phyloP scores from a whole-genome alignment of 257 asterid genomes.

The Capsicum baccatum region DNA sequence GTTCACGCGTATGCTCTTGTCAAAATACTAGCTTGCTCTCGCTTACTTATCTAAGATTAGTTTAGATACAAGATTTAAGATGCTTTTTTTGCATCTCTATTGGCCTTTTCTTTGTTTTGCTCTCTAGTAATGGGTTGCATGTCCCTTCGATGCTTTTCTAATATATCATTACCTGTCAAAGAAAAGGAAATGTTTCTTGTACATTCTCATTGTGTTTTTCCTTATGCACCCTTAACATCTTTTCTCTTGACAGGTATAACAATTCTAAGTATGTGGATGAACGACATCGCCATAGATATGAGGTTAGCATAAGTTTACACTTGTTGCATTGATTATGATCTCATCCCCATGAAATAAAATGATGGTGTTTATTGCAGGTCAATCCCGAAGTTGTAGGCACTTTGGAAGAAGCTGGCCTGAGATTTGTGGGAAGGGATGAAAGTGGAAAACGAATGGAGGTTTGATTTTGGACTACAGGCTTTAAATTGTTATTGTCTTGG shows the following conservation, averaged over 20 bases:
- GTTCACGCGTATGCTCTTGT: neutral
- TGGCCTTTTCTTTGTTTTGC: conserved; percentile 1
- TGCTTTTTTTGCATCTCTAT: neutral
- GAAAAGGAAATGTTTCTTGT: neutral
- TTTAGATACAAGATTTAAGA: conserved; percentile 12
- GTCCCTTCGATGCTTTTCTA: neutral
- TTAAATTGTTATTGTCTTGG: conserved; percentile 18
- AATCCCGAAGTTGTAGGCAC: conserved; percentile 73
- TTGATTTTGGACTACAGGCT: conserved; percentile 32
- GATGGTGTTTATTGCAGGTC: conserved; percentile 58
- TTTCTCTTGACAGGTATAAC: conserved; percentile 59
- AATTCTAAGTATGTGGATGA: conserved; percentile 75
- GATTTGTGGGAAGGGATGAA: conserved; percentile 94
- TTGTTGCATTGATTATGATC: conserved; percentile 15
- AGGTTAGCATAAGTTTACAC: conserved; percentile 54
- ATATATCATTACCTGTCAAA: neutral
- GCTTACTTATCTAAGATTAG: neutral
- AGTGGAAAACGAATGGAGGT: conserved; percentile 96
- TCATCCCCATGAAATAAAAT: conserved; percentile 19
- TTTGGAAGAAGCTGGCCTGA: conserved; percentile 78
- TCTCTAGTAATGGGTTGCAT: neutral
- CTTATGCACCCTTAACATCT: conserved; percentile 5
- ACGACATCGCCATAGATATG: conserved; percentile 94
- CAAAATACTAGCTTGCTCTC: neutral
- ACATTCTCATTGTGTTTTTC: neutral